phyloP scores from a whole-genome alignment of 441 rosid species.

The Geranium incanum region DNA sequence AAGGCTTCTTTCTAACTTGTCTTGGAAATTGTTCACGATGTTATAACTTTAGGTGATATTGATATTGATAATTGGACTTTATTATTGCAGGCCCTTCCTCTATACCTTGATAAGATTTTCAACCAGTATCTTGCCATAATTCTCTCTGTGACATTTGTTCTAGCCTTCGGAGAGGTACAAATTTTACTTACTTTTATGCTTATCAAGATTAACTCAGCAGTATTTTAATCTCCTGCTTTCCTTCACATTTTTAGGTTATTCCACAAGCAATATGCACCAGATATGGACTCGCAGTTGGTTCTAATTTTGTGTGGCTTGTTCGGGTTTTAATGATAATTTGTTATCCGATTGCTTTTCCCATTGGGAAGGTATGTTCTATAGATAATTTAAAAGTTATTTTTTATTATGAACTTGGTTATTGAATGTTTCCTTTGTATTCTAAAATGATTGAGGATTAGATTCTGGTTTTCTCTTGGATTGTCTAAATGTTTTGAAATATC shows the following conservation, averaged over 20 bases:
- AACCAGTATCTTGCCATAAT: slow-evolving; percentile 83
- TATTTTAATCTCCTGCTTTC: slow-evolving; percentile 14
- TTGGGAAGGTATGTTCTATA: slow-evolving; percentile 59
- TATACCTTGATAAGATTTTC: slow-evolving; percentile 85
- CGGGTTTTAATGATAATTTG: slow-evolving; percentile 74
- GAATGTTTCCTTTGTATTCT: background rate
- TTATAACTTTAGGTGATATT: background rate
- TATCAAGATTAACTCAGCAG: background rate
- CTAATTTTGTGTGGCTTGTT: slow-evolving; percentile 81
- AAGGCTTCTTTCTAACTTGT: background rate
- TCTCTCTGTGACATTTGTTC: slow-evolving; percentile 14
- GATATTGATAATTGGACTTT: slow-evolving; percentile 7
- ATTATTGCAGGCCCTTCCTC: slow-evolving; percentile 74
- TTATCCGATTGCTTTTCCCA: slow-evolving; percentile 89
- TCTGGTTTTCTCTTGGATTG: background rate
- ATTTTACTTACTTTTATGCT: background rate
- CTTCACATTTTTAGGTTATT: slow-evolving; percentile 54
- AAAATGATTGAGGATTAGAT: background rate
- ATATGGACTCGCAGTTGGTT: slow-evolving; percentile 94
- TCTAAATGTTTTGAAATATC: background rate
- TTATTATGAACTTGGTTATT: background rate
- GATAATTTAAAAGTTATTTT: background rate
- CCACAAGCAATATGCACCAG: slow-evolving; percentile 92
- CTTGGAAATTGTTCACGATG: background rate
- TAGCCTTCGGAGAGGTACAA: too few relatives aligned